Evolutionary conservation across 2,329 filamentous ascomycete genomes (phyloP).

Genomic region (Cytospora leucostoma): DNA sequence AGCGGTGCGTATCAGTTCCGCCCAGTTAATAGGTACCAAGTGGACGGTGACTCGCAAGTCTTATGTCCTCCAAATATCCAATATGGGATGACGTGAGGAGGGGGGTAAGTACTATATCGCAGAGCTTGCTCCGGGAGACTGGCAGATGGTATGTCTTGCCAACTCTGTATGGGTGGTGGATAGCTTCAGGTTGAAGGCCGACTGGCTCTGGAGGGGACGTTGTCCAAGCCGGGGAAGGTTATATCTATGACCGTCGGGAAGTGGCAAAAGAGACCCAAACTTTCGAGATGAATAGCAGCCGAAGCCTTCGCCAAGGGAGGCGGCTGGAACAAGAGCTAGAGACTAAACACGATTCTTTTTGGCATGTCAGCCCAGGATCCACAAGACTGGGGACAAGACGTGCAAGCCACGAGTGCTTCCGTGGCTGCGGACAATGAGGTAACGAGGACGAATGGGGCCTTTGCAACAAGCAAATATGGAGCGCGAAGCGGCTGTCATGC

Average conservation of each 20-base stretch:
- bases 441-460: conserved; percentile 22
- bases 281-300: conserved; percentile 23
- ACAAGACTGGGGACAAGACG: conserved; percentile 25
- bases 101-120: conserved; percentile 24
- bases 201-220: background rate
- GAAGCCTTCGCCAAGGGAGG: conserved; percentile 25
- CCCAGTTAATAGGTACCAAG: conserved; percentile 21
- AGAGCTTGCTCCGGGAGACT: conserved; percentile 21
- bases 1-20: conserved; percentile 23
- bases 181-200: conserved; percentile 19
- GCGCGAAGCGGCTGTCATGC: conserved; percentile 11
- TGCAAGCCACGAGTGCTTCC: conserved; percentile 20
- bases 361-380: conserved; percentile 26
- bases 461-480: conserved; percentile 19
- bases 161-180: conserved; percentile 20
- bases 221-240: conserved; percentile 23
- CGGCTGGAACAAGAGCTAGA: conserved; percentile 24
- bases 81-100: conserved; percentile 16
- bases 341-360: conserved; percentile 23
- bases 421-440: conserved; percentile 17
- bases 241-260: conserved; percentile 22
- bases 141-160: conserved; percentile 21
- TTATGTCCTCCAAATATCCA: conserved; percentile 17
- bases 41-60: conserved; percentile 26
- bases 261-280: conserved; percentile 19